Base-by-base conservation (phyloP, 352 stramenopile species). In the Pythium dissimile region DNA sequence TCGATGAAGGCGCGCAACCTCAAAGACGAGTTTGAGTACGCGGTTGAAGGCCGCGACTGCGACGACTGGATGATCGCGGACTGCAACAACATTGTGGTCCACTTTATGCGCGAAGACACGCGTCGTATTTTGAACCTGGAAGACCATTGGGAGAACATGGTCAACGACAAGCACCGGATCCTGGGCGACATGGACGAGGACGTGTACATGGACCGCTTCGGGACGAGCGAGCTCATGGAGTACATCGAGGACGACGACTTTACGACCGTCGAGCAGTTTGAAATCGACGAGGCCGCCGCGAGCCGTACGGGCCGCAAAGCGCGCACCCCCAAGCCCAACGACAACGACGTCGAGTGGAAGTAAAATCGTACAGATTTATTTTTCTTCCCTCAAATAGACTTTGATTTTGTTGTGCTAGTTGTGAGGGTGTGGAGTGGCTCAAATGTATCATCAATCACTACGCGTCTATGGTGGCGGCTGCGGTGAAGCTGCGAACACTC, bases 61-160 rank as follows among this genome's bases (percentile, higher is more conserved):
- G 88, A 96, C 63, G 88, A 96, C 75, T 96, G 88, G 88, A 96
- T 96, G 86, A 95, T 96, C 59, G 85, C 88, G 26, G 88, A 96
- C 62, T 93, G 86, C 71, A 90, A 89, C 58, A 95, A 86, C 62
- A 80, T 96, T 50, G 88, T 96, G 27, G 84, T 96, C 58, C 88
- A 96, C 45, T 82, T 95, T 28, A 89, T 96, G 78, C 74, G 73
- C 34, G 77, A 71, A 7, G 79, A 93, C 34, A 91, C 84, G 24
- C 79, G 84, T 10, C 74, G 77, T 12, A 90, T 93, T 27, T 59
- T 93, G 39, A 74, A 77, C 13, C 59, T 93, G 2, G 84, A 93
- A 57, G 74, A 93, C 46, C 80, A 91, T 54, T 91, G 84, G 80
- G 80, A 91, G 51, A 82, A 90, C 48, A 91, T 91, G 80, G 80